These are phyloP conservation scores for Castanea sativa DNA, from an alignment of 306 rosid genomes.

Conservation along the genomic window DNA sequence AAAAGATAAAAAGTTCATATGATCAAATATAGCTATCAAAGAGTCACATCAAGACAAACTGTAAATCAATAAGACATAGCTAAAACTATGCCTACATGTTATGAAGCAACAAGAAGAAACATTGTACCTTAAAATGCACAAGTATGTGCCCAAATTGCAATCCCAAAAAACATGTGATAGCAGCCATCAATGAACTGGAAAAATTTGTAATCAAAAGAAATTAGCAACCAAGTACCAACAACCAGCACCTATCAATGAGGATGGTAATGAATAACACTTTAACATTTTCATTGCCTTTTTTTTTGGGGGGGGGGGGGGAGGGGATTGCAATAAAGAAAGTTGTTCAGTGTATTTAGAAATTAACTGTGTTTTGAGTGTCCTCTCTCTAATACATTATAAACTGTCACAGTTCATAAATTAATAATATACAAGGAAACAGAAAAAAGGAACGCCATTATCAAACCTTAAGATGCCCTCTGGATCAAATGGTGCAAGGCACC, in stretches of 20 bases:
- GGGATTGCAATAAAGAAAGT: neutral
- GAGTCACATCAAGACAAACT: neutral
- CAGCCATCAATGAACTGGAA: slow-evolving; percentile 79
- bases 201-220: slow-evolving; percentile 22
- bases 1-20: slow-evolving; percentile 15
- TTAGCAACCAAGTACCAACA: slow-evolving; percentile 13
- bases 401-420: neutral
- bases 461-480: slow-evolving; percentile 82
- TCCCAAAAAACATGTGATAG: slow-evolving; percentile 68
- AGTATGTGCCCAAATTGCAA: slow-evolving; percentile 69
- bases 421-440: slow-evolving; percentile 9
- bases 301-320: no score
- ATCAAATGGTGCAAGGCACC: slow-evolving; percentile 87
- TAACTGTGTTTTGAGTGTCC: neutral
- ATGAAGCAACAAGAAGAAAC: slow-evolving; percentile 1
- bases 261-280: neutral
- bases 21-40: slow-evolving; percentile 18
- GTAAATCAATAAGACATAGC: neutral
- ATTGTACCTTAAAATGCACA: slow-evolving; percentile 55
- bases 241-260: no score
- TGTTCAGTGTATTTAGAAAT: neutral
- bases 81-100: neutral
- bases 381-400: neutral
- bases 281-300: neutral
- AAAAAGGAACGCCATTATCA: slow-evolving; percentile 10